Evolutionary conservation across 176 grass and related monocot species (phyloP).

Genomic region (Luzula sylvatica): DNA sequence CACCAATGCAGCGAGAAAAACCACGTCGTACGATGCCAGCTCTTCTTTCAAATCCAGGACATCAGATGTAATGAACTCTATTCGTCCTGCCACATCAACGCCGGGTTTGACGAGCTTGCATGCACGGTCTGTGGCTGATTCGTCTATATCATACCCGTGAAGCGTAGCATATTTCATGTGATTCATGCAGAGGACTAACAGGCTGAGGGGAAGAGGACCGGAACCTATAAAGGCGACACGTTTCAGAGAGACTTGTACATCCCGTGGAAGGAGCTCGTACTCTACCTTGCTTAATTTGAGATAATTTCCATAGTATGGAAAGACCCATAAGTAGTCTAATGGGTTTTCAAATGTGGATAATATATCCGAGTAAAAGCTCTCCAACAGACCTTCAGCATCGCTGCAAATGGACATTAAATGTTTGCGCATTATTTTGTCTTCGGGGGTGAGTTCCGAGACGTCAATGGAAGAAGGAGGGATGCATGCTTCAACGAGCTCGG

Average conservation of each 20-base stretch:
- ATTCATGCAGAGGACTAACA: conserved; percentile 14
- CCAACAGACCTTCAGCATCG: conserved; percentile 58
- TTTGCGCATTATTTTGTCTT: conserved; percentile 51
- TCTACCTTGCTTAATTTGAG: conserved; percentile 59
- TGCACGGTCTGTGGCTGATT: conserved; percentile 40
- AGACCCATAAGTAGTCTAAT: conserved; percentile 41
- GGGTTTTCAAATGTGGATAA: conserved; percentile 57
- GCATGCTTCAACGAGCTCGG: conserved; percentile 51
- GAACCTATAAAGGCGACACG: conserved; percentile 18
- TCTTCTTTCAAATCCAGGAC: conserved; percentile 24
- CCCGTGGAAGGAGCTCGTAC: conserved; percentile 39
- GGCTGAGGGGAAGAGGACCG: conserved; percentile 13
- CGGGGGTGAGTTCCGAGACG: conserved; percentile 29
- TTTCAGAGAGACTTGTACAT: conserved; percentile 16
- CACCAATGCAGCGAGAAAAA: conserved; percentile 75
- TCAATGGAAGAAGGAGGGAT: conserved; percentile 50
- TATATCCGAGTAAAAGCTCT: conserved; percentile 74
- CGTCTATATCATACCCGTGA: conserved; percentile 22
- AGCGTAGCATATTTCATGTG: conserved; percentile 17
- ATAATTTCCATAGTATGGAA: conserved; percentile 87
- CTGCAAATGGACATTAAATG: conserved; percentile 48
- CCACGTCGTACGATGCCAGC: conserved; percentile 44
- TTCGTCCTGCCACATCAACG: conserved; percentile 23
- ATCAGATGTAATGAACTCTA: conserved; percentile 63
- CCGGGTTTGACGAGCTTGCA: conserved; percentile 41